Evolutionary conservation across 2,329 filamentous ascomycete species (phyloP), one percentile per base, ranked within the genome.

Genomic region (Spiromastix sp.): DNA sequence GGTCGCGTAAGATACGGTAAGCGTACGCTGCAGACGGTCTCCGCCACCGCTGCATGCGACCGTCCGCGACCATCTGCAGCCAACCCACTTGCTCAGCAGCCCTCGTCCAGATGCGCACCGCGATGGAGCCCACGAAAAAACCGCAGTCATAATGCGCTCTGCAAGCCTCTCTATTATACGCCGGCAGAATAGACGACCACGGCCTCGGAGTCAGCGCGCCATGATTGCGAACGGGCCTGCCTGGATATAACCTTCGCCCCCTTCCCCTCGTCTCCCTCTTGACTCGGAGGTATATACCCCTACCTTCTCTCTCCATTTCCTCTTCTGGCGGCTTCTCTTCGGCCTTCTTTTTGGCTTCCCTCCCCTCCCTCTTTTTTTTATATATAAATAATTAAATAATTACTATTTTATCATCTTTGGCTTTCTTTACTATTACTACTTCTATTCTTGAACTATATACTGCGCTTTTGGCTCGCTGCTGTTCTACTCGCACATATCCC

Each of bases 201-300:
- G 16, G 15, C 29, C 4, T 27, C 36, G 22, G 24, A 38, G 36
- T 38, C 36, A 38, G 36, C 36, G 36, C 36, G 36, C 36, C 36
- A 38, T 33, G 30, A 38, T 38, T 38, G 26, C 22, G 25, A 38
- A 38, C 30, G 10, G 24, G 36, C 21, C 36, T 25, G 36, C 12
- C 21, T 13, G 32, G 30, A 32, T 33, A 33, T 32, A 33, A 33
- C 36, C 31, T 37, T 50, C 43, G 27, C 54, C 29, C 28, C 46
- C 24, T 24, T 54, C 30, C 27, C 49, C 43, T 24, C 39, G 45
- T 26, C 36, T 15, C 17, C 27, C 25, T n/a, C 37, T 43, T 30
- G 30, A 16, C 5, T 41, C 45, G 40, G 5, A 12, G n/a, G 11
- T n/a, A n/a, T n/a, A n/a, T n/a, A n/a, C n/a, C n/a, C n/a, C n/a